These are phyloP conservation scores for Endoconidiophora laricicola DNA, from an alignment of 2,329 filamentous ascomycete species.

Conservation along the genomic window DNA sequence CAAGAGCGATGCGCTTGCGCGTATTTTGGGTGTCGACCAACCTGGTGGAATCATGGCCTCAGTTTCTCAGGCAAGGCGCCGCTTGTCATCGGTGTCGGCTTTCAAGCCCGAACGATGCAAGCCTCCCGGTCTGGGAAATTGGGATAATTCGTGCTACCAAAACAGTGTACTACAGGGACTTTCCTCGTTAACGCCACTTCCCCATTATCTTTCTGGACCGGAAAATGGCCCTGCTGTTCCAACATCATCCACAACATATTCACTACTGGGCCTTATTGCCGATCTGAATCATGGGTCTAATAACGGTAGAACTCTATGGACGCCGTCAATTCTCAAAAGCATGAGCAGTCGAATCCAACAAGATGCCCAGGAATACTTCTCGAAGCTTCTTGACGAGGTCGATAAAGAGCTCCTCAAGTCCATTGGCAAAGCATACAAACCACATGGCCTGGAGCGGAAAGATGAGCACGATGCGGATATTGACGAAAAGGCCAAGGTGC, in stretches of 20 bases:
- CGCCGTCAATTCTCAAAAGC: constrained; percentile 63
- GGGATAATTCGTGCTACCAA: constrained; percentile 93
- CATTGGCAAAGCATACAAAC: constrained; percentile 13
- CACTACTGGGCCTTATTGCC: constrained; percentile 48
- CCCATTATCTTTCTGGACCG: constrained; percentile 42
- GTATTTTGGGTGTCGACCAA: constrained; percentile 8
- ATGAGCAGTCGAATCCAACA: constrained; percentile 96
- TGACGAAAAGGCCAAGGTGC: constrained; percentile 24
- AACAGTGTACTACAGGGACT: constrained; percentile 86
- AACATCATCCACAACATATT: constrained; percentile 19
- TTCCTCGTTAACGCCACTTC: constrained; percentile 55
- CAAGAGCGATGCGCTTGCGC: constrained; percentile 10
- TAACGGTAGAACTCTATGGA: constrained; percentile 66
- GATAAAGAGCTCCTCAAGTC: constrained; percentile 56
- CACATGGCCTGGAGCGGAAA: constrained; percentile 13
- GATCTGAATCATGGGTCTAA: constrained; percentile 53
- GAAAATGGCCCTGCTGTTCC: constrained; percentile 16
- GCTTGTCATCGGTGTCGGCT: constrained; percentile 6
- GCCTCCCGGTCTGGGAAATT: constrained; percentile 65
- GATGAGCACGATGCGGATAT: constrained; percentile 22
- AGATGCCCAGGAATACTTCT: constrained; percentile 94
- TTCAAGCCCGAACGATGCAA: constrained; percentile 13
- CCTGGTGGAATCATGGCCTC: constrained; percentile 9
- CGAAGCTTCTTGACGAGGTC: constrained; percentile 70
- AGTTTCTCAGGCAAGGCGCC: constrained; percentile 6